A percentile compares a stretch with the other conserved stretches of the same genome.
These are phyloP conservation scores for Microascus cirrosus DNA, from an alignment of 2,329 filamentous ascomycete genomes.

Conservation along the genomic window DNA sequence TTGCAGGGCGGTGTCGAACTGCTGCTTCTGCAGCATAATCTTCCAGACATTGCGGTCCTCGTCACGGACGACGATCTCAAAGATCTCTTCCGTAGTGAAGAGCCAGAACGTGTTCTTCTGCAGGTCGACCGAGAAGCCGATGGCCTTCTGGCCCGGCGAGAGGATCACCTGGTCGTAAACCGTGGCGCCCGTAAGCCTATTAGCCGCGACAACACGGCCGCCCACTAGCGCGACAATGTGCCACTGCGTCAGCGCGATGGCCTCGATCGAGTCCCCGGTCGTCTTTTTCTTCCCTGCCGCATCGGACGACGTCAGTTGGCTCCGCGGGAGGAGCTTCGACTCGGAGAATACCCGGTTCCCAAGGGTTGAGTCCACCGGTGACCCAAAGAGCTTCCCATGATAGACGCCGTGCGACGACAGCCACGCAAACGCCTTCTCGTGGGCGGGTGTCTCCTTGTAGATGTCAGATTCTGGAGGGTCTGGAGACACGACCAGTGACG, in stretches of 20 bases:
- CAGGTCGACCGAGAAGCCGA: constrained; percentile 80
- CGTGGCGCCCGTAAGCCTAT: constrained; percentile 73
- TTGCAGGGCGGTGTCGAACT: constrained; percentile 79
- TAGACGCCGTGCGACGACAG: constrained; percentile 77
- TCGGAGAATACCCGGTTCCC: constrained; percentile 67
- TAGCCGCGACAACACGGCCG: constrained; percentile 71
- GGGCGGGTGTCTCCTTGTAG: constrained; percentile 33
- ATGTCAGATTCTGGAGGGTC: constrained; percentile 48
- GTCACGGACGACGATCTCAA: constrained; percentile 81
- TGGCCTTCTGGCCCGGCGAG: constrained; percentile 62
- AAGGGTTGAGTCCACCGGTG: constrained; percentile 46
- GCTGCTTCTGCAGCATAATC: constrained; percentile 75
- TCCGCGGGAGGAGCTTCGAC: constrained; percentile 64
- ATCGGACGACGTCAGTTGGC: constrained; percentile 61
- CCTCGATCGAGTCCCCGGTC: constrained; percentile 62
- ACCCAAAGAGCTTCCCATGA: constrained; percentile 66
- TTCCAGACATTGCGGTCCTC: constrained; percentile 93
- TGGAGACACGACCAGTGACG: constrained; percentile 66
- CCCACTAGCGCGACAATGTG: constrained; percentile 80
- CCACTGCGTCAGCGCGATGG: constrained; percentile 84
- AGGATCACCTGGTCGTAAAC: constrained; percentile 84
- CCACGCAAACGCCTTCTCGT: constrained; percentile 80
- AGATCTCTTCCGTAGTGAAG: constrained; percentile 83
- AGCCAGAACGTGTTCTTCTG: constrained; percentile 98
- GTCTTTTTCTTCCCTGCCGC: constrained; percentile 52